A percentile compares a stretch with the other conserved stretches of the same genome.
phyloP scores from a whole-genome alignment of 108 stramenopile genomes.

The Cyclostephanos tholiformis region DNA sequence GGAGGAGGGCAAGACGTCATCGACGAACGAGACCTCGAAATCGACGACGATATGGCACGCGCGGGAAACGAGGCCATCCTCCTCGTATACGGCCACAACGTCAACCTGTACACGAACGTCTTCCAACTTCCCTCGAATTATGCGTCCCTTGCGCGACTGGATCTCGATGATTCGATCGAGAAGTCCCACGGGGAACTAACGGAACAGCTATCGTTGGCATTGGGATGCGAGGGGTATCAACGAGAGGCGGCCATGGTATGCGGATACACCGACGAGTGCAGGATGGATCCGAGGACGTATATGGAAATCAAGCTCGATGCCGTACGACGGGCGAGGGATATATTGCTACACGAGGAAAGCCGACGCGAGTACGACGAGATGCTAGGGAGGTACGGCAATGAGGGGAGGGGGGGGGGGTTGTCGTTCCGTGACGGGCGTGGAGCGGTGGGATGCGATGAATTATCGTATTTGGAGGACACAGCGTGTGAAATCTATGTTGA shows the following conservation, averaged over 20 bases:
- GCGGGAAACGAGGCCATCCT: conserved; percentile 9
- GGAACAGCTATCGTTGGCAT: neutral
- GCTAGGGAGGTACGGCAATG: neutral
- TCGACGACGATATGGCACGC: neutral
- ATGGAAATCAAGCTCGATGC: conserved; percentile 4
- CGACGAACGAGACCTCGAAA: neutral
- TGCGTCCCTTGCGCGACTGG: too few relatives aligned
- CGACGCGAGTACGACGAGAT: conserved; percentile 10
- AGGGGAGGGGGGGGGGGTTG: neutral
- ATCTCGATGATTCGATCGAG: neutral
- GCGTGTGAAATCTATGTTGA: too few relatives aligned
- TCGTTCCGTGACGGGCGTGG: too few relatives aligned
- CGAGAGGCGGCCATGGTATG: neutral
- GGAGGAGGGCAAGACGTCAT: neutral
- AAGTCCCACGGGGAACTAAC: neutral
- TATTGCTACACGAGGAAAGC: conserved; percentile 1
- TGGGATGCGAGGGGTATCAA: neutral
- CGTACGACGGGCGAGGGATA: neutral
- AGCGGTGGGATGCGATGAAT: too few relatives aligned
- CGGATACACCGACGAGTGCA: neutral
- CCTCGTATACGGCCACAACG: conserved; percentile 9
- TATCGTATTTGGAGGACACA: too few relatives aligned
- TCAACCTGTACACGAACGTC: conserved; percentile 12
- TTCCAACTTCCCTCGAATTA: neutral
- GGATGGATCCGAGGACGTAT: conserved; percentile 2